A percentile compares a stretch with the other conserved stretches of the same genome.
Evolutionary conservation across 768 basidiomycete genomes (phyloP).

Genomic region (Tephrocybe sp.): DNA sequence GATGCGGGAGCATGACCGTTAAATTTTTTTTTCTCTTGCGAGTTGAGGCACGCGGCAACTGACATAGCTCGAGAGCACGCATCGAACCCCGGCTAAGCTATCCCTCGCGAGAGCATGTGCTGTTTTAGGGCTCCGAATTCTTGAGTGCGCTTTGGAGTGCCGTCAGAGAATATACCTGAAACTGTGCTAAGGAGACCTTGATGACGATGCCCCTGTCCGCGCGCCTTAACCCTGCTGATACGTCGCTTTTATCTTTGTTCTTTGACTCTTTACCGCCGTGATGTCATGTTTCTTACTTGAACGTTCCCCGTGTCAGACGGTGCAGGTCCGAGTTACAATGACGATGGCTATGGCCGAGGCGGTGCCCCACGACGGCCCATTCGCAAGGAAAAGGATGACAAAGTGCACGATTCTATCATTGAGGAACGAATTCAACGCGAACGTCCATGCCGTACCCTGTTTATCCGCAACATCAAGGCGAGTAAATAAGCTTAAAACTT

Average conservation of each 20-base stretch:
- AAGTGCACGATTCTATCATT: constrained; percentile 87
- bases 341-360: constrained; percentile 41
- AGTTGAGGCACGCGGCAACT: constrained; percentile 51
- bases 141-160: constrained; percentile 22
- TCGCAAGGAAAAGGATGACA: constrained; percentile 82
- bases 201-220: constrained; percentile 29
- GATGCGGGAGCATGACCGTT: constrained; percentile 3
- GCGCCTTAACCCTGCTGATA: constrained; percentile 38
- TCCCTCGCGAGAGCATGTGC: constrained; percentile 38
- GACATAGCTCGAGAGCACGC: constrained; percentile 29
- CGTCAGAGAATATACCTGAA: constrained; percentile 21
- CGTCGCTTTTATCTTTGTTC: constrained; percentile 39
- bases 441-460: constrained; percentile 91
- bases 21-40: constrained; percentile 31
- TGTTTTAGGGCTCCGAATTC: constrained; percentile 14
- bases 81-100: constrained; percentile 45
- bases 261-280: constrained; percentile 32
- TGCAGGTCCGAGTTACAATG: constrained; percentile 53
- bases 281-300: constrained; percentile 44
- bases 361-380: constrained; percentile 37
- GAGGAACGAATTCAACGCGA: constrained; percentile 93
- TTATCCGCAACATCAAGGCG: constrained; percentile 98
- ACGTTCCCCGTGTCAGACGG: constrained; percentile 61
- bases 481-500: constrained; percentile 33
- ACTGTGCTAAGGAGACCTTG: constrained; percentile 16